A percentile compares a stretch with the other conserved stretches of the same genome.
Evolutionary conservation across 768 basidiomycete genomes (phyloP).

Genomic region (Termitomyces heimii): DNA sequence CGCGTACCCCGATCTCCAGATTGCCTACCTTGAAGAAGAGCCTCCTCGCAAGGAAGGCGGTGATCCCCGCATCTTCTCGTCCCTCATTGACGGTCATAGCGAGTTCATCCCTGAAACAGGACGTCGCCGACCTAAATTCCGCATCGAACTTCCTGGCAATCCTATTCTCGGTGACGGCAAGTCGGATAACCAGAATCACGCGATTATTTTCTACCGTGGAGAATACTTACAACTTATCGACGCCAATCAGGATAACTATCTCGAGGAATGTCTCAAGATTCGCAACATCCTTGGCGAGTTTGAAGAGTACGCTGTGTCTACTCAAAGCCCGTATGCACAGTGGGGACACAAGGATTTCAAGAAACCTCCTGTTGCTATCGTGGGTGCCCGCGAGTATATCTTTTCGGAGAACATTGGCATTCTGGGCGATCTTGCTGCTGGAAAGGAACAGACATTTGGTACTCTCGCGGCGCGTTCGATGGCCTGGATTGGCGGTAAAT

Average conservation of each 20-base stretch:
- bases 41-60: slow-evolving; percentile 90
- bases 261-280: slow-evolving; percentile 99
- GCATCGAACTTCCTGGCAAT: slow-evolving; percentile 97
- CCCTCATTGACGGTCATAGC: slow-evolving; percentile 96
- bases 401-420: slow-evolving; percentile 99
- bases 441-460: slow-evolving; percentile 99
- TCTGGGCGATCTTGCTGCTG: slow-evolving; percentile 95
- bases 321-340: slow-evolving; percentile 87
- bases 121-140: slow-evolving; percentile 91
- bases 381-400: slow-evolving; percentile 98
- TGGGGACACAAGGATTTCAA: slow-evolving; percentile 88
- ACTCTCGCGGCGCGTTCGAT: slow-evolving; percentile 93
- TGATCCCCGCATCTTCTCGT: slow-evolving; percentile 91
- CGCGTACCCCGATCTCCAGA: slow-evolving; percentile 97
- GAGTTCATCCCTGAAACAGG: slow-evolving; percentile 90
- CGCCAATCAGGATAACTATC: slow-evolving; percentile 99
- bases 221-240: slow-evolving; percentile 99
- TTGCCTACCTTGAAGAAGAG: slow-evolving; percentile 98
- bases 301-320: slow-evolving; percentile 84
- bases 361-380: slow-evolving; percentile 88
- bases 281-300: slow-evolving; percentile 97
- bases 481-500: slow-evolving; percentile 97
- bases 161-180: slow-evolving; percentile 99
- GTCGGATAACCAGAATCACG: slow-evolving; percentile 99
- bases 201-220: slow-evolving; percentile 98